Evolutionary conservation across 202 grass and related monocot species (phyloP).

Genomic region (Saccharum hybrid): DNA sequence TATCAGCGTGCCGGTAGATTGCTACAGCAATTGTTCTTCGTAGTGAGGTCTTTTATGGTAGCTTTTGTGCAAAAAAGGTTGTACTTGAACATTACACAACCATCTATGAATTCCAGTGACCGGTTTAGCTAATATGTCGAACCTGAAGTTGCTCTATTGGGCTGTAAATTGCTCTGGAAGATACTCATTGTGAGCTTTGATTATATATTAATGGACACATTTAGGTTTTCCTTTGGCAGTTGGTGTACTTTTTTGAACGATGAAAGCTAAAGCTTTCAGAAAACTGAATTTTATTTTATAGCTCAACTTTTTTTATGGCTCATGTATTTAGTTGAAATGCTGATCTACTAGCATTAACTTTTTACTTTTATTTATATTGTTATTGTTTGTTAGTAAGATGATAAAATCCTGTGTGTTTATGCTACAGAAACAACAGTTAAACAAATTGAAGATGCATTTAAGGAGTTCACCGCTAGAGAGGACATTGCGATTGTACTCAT

Average conservation of each 20-base stretch:
- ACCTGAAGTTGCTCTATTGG: not conserved
- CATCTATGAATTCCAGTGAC: not conserved
- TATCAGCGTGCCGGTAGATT: not conserved
- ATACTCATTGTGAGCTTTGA: not conserved
- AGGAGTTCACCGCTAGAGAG: conserved; percentile 88
- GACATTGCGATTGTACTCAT: conserved; percentile 91
- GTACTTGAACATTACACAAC: not conserved
- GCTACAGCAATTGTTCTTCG: not conserved
- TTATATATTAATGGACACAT: not conserved
- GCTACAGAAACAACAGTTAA: conserved; percentile 85
- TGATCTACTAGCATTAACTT: not conserved
- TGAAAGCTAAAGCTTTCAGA: not conserved
- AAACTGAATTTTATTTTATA: not conserved
- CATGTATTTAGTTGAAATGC: not conserved
- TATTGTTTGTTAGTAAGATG: not conserved
- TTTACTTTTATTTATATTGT: not conserved
- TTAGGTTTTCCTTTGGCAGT: not conserved
- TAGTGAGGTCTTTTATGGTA: not conserved
- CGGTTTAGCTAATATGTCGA: not conserved
- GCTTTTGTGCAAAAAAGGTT: not conserved
- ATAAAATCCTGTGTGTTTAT: not conserved
- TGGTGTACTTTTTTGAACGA: not conserved
- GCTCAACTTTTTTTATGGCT: not conserved
- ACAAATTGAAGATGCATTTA: conserved; percentile 96
- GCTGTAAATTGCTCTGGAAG: not conserved